Base-by-base conservation (phyloP, 2,329 filamentous ascomycete genomes). In the Fusarium citri region DNA sequence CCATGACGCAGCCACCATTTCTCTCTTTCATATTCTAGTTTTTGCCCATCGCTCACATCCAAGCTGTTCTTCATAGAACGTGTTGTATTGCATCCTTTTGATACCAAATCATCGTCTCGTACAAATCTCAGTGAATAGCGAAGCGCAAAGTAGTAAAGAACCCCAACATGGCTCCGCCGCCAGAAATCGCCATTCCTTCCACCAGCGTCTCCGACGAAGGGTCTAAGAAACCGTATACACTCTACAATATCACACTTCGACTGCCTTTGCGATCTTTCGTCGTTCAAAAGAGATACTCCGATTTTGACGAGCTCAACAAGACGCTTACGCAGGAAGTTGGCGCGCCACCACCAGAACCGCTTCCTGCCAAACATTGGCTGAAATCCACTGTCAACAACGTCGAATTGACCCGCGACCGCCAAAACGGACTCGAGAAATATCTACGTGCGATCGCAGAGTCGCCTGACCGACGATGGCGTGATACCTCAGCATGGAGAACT, bases 231-330 rank as follows among this genome's bases (percentile, higher is more conserved):
- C 86, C 90, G 0, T 94, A 89, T 79, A 94, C 92, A 0, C 86
- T 91, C 69, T 95, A 94, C 83, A 92, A 93, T 78, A 91, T 94
- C 79, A 90, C 89, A 23, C 85, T 96, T 63, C 89, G 92, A 53
- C 89, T 94, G 2, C 92, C 93, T 0, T 86, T 95, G 16, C 89
- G 91, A 49, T 92, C 91, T 7, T 92, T 91, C 74, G 90, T 92
- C 69, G 85, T 94, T 8, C 89, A 90, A 75, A 95, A 94, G 80
- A 91, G 93, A 74, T 97, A 95, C 83, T 93, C 90, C 55, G 93
- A 96, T 77, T 96, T 96, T 76, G 83, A 84, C 58, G 78, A 84
- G 48, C 88, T 97, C 18, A 88, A 96, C 80, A 79, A 83, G 30
- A 80, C 86, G 6, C 85, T 97, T 11, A 83, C 84, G 22, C 81